Evolutionary conservation across 2,329 filamentous ascomycete species (phyloP).

Genomic region (Clonostachys solani): DNA sequence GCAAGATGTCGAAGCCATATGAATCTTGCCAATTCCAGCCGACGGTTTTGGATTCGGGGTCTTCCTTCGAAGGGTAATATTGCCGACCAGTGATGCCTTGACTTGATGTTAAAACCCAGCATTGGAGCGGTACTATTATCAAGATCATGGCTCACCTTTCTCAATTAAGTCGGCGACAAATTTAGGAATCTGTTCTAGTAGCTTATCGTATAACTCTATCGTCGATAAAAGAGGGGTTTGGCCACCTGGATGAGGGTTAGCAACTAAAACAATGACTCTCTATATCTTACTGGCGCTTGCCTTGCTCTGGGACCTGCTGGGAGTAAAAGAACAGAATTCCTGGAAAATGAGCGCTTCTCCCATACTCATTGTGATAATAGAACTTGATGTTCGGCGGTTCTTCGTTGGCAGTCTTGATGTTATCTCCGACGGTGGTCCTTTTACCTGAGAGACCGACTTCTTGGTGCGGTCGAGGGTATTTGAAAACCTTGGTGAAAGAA

Average conservation of each 20-base stretch:
- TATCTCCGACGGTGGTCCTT: not conserved
- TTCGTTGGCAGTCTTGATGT: not conserved
- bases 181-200: not conserved
- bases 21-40: conserved; percentile 1
- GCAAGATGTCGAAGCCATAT: not conserved
- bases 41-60: not conserved
- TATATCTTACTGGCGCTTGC: no score
- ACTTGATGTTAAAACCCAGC: no score
- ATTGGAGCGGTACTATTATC: not conserved
- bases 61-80: not conserved
- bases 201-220: not conserved
- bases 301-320: not conserved
- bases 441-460: not conserved
- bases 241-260: not conserved
- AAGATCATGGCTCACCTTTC: not conserved
- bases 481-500: not conserved
- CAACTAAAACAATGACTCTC: no score
- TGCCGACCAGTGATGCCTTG: not conserved
- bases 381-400: not conserved
- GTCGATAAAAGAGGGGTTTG: not conserved
- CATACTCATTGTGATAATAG: conserved; percentile 1
- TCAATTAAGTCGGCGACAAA: not conserved
- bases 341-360: not conserved
- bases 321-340: not conserved
- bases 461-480: not conserved